These are phyloP conservation scores for Tremella fuciformis DNA, from an alignment of 768 basidiomycete genomes.

Conservation along the genomic window DNA sequence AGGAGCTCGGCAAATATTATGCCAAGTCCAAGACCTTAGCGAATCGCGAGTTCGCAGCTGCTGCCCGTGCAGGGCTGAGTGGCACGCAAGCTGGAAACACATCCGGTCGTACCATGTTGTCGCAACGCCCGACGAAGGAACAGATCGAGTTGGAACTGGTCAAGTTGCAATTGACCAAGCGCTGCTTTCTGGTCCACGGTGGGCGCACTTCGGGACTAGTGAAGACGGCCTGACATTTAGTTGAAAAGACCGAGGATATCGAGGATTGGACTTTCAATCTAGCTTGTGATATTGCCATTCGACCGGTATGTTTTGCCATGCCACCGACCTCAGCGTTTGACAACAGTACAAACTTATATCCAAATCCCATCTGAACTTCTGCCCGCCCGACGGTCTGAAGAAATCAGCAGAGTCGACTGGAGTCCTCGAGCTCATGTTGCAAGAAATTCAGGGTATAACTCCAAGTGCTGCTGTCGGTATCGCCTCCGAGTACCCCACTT, in stretches of 20 bases:
- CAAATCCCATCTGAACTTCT: constrained; percentile 49
- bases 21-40: constrained; percentile 34
- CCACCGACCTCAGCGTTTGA: constrained; percentile 11
- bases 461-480: constrained; percentile 43
- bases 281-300: constrained; percentile 43
- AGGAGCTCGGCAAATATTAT: constrained; percentile 44
- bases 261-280: constrained; percentile 48
- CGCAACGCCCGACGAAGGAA: constrained; percentile 23
- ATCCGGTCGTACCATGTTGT: not conserved
- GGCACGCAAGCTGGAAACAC: constrained; percentile 8
- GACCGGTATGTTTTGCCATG: constrained; percentile 35
- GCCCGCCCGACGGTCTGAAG: constrained; percentile 30
- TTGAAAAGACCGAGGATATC: constrained; percentile 49
- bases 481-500: constrained; percentile 34
- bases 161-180: constrained; percentile 41
- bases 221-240: constrained; percentile 19
- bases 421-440: constrained; percentile 48
- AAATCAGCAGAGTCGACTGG: constrained; percentile 33
- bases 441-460: constrained; percentile 49
- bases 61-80: constrained; percentile 33
- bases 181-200: constrained; percentile 48
- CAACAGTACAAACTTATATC: constrained; percentile 44
- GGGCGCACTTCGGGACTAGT: not conserved
- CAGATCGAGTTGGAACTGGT: constrained; percentile 45
- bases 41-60: constrained; percentile 38